Evolutionary conservation across 2,329 filamentous ascomycete genomes (phyloP).

Genomic region (Aspergillus latus): DNA sequence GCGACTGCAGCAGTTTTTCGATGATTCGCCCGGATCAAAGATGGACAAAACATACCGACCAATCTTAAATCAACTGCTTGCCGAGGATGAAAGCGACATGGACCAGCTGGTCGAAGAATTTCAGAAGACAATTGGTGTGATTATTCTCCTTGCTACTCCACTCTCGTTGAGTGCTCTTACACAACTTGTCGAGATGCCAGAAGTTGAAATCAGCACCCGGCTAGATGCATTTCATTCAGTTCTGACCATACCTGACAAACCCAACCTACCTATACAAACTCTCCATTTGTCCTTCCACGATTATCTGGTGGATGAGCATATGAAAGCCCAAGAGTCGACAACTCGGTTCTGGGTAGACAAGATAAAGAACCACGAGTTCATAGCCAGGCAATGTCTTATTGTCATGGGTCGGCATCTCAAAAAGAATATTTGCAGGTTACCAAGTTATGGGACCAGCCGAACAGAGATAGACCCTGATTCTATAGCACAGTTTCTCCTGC

Average conservation of each 20-base stretch:
- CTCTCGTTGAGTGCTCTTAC: conserved; percentile 16
- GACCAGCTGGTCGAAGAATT: conserved; percentile 20
- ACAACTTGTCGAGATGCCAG: not conserved
- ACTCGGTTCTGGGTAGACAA: conserved; percentile 1
- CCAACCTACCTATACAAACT: not conserved
- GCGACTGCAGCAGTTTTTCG: conserved; percentile 2
- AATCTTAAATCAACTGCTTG: conserved; percentile 19
- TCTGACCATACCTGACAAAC: not conserved
- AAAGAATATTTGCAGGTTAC: conserved; percentile 2
- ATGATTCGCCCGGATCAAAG: not conserved
- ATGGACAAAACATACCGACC: conserved; percentile 10
- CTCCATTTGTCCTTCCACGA: conserved; percentile 13
- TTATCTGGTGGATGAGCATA: conserved; percentile 1
- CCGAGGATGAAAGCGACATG: conserved; percentile 11
- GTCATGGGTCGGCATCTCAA: not conserved
- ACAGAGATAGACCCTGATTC: not conserved
- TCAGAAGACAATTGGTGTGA: conserved; percentile 23
- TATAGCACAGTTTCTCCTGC: not conserved
- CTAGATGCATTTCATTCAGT: conserved; percentile 4
- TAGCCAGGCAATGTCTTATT: not conserved
- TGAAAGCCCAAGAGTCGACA: not conserved
- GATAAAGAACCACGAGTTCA: not conserved
- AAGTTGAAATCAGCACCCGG: not conserved
- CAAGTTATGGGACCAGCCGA: not conserved
- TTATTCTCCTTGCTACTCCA: conserved; percentile 25